Conservation (phyloP, 805 yeast species). For the Lipomyces sp. region DNA sequence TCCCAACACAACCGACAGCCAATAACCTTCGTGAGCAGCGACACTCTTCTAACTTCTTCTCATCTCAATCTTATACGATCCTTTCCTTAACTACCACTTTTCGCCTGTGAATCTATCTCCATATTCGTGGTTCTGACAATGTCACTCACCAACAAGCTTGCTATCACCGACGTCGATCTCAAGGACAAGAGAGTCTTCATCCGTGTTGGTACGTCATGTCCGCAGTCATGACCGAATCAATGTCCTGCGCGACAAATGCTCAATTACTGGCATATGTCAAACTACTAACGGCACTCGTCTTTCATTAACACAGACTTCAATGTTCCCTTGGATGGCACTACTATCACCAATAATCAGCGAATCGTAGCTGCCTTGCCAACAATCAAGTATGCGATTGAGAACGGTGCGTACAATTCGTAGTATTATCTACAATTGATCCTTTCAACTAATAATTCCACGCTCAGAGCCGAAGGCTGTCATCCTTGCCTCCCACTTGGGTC, state of each 20-base stretch:
- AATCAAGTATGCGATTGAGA: constrained; percentile 89
- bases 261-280: neutral
- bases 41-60: neutral
- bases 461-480: constrained; percentile 82
- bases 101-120: neutral
- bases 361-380: constrained; percentile 99
- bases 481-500: constrained; percentile 96
- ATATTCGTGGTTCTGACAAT: constrained; percentile 48
- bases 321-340: constrained; percentile 80
- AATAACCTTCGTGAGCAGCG: neutral
- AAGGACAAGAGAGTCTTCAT: constrained; percentile 94
- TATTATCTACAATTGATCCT: neutral
- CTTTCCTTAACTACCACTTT: neutral
- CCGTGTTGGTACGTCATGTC: constrained; percentile 73
- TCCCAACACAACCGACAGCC: too few species aligned
- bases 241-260: neutral
- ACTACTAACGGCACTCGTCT: neutral
- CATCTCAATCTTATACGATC: neutral
- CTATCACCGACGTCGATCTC: constrained; percentile 88
- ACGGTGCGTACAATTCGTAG: constrained; percentile 45
- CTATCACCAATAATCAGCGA: constrained; percentile 99
- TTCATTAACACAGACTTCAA: constrained; percentile 47
- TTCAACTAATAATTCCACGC: neutral
- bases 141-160: constrained; percentile 93
- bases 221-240: neutral